Percentiles rank a stretch among this genome's conserved stretches.
phyloP scores from a whole-genome alignment of 2,329 filamentous ascomycete genomes.

The Penicillium sp. region DNA sequence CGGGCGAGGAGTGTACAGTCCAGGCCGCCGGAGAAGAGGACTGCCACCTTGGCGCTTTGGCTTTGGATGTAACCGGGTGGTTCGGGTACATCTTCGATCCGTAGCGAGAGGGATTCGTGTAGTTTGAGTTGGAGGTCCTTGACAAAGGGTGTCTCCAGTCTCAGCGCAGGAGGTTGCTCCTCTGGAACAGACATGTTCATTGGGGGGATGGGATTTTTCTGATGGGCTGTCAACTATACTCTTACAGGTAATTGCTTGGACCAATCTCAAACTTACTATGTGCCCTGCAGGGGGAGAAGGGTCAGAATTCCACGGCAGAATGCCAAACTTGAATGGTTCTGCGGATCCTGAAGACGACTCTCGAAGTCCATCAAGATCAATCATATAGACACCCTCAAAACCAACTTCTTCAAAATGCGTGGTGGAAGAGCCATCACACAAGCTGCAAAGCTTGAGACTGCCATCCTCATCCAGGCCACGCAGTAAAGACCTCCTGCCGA shows the following conservation, averaged over 20 bases:
- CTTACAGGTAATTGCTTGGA: no score
- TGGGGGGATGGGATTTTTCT: constrained; percentile 47
- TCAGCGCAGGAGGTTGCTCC: constrained; percentile 32
- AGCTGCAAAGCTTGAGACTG: constrained; percentile 67
- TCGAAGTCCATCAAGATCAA: constrained; percentile 54
- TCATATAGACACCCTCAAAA: constrained; percentile 75
- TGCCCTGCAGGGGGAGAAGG: constrained; percentile 16
- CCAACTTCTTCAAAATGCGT: constrained; percentile 75
- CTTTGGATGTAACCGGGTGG: constrained; percentile 47
- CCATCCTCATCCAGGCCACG: constrained; percentile 51
- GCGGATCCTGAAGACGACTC: constrained; percentile 8
- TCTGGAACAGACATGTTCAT: constrained; percentile 47
- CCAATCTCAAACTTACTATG: constrained; percentile 25
- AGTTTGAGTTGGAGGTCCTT: constrained; percentile 58
- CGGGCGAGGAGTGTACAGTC: constrained; percentile 89
- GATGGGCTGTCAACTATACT: not conserved
- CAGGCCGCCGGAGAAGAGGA: constrained; percentile 91
- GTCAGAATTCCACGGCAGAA: constrained; percentile 32
- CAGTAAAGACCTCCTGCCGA: constrained; percentile 83
- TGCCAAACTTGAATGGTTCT: constrained; percentile 27
- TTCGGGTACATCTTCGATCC: constrained; percentile 66
- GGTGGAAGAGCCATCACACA: constrained; percentile 58
- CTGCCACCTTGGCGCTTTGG: constrained; percentile 58
- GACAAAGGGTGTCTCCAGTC: constrained; percentile 54
- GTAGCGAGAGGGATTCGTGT: constrained; percentile 62